Conservation (phyloP, 2,329 filamentous ascomycete species). For the Fusarium udum region DNA sequence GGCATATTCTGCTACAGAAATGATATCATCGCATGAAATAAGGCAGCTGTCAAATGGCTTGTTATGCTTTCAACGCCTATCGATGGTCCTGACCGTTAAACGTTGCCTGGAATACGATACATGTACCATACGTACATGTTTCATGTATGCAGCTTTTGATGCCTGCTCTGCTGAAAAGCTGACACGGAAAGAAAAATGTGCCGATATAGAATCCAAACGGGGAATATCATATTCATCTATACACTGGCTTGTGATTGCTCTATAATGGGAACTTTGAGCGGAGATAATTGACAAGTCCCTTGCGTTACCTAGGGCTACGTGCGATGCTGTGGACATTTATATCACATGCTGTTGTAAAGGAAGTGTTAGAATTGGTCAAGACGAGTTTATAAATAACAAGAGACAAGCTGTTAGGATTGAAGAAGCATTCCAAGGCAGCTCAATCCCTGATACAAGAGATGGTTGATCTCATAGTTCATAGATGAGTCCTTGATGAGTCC, state of each 20-base stretch:
- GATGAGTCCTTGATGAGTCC: neutral
- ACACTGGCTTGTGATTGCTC: neutral
- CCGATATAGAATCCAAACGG: neutral
- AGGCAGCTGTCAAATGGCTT: neutral
- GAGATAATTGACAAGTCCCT: neutral
- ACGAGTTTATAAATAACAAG: neutral
- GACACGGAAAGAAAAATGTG: fast-evolving
- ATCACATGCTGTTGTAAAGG: neutral
- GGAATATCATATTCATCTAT: neutral
- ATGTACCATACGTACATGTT: neutral
- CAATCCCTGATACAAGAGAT: neutral
- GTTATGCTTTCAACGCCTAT: neutral
- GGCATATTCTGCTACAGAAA: neutral
- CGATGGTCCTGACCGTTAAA: neutral
- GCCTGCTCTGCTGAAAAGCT: neutral
- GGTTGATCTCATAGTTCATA: neutral
- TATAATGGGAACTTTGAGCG: neutral
- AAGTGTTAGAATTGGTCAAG: too few relatives aligned
- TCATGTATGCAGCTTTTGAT: neutral
- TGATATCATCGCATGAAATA: neutral
- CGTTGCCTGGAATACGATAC: slow-evolving; percentile 7
- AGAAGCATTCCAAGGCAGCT: neutral
- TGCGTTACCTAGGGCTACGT: neutral
- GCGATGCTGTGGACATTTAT: slow-evolving; percentile 9
- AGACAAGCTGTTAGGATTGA: neutral